Conservation (phyloP, 257 asterid genomes). For the Marsdenia floribunda region DNA sequence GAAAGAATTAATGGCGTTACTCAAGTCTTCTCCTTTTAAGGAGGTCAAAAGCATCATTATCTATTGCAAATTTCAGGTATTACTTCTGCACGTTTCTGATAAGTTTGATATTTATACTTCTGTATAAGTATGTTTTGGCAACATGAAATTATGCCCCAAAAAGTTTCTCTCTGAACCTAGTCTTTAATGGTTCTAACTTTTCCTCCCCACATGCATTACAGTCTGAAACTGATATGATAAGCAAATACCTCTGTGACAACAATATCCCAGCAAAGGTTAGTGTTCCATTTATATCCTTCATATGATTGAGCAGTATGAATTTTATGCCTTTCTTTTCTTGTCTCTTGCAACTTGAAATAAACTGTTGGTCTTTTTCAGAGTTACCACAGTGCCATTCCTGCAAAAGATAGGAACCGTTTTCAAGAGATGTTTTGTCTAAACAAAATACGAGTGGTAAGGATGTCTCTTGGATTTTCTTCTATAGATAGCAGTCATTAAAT, state of each 20-base stretch:
- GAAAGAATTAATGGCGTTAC: constrained; percentile 68
- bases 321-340: constrained; percentile 20
- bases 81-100: constrained; percentile 14
- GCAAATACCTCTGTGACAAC: constrained; percentile 76
- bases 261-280: constrained; percentile 83
- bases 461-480: constrained; percentile 13
- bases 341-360: constrained; percentile 13
- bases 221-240: constrained; percentile 86
- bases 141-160: neutral
- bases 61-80: constrained; percentile 94
- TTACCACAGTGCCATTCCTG: constrained; percentile 88
- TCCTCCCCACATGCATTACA: constrained; percentile 29
- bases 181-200: constrained; percentile 14
- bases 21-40: constrained; percentile 63
- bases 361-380: constrained; percentile 44
- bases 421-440: constrained; percentile 84
- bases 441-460: constrained; percentile 85
- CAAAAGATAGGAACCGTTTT: constrained; percentile 67
- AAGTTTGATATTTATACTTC: neutral
- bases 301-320: constrained; percentile 16
- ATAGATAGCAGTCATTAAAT: constrained; percentile 5
- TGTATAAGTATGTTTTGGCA: neutral
- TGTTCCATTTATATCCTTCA: constrained; percentile 26
- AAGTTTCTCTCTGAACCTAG: constrained; percentile 6
- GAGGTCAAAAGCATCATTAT: constrained; percentile 80